Conservation (phyloP, 2,329 filamentous ascomycete species). For the Cercospora sp. region DNA sequence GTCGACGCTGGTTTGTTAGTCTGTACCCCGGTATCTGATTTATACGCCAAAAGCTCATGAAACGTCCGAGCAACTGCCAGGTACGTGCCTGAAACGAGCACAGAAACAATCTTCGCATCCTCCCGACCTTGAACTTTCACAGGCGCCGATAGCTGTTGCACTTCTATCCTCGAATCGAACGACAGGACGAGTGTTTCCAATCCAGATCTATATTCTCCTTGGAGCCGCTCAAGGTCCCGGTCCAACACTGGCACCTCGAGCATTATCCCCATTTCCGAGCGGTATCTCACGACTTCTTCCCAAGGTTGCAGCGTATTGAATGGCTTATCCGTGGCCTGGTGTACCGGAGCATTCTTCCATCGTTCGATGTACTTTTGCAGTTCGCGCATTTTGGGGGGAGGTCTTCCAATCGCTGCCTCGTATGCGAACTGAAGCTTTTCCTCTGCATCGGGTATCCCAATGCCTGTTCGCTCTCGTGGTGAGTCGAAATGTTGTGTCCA, state of each 20-base stretch:
- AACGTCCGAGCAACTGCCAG: constrained; percentile 10
- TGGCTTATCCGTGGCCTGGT: constrained; percentile 18
- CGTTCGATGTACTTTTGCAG: neutral
- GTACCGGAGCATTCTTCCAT: constrained; percentile 9
- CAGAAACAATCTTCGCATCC: constrained; percentile 8
- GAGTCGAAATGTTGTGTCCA: neutral
- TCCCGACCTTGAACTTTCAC: neutral
- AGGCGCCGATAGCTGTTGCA: constrained; percentile 15
- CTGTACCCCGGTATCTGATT: neutral
- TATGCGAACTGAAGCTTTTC: neutral
- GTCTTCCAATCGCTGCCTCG: neutral
- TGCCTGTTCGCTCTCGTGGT: neutral
- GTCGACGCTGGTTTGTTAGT: neutral
- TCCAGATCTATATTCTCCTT: constrained; percentile 7
- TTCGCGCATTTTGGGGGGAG: neutral
- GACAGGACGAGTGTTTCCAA: constrained; percentile 8
- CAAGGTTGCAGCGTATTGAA: constrained; percentile 21
- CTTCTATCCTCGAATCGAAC: constrained; percentile 19
- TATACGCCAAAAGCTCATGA: neutral
- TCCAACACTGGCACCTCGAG: constrained; percentile 22
- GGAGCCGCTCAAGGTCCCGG: constrained; percentile 1
- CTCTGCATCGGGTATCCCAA: neutral
- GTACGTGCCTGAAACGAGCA: constrained; percentile 25
- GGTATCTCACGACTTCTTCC: constrained; percentile 26
- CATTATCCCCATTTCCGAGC: constrained; percentile 23